These are phyloP conservation scores for Dryas drummondii DNA, from an alignment of 306 rosid genomes.

Conservation along the genomic window DNA sequence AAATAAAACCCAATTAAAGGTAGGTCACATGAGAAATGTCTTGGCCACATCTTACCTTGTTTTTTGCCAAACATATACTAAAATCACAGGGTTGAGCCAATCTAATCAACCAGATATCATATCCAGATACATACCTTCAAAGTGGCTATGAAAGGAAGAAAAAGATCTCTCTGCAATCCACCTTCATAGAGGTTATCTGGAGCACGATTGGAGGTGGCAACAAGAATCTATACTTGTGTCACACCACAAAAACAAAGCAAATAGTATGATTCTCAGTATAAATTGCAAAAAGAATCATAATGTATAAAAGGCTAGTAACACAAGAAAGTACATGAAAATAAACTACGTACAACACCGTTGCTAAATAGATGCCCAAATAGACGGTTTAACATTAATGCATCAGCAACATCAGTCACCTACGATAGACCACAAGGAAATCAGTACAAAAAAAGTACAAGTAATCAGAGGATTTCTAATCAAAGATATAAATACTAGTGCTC, in stretches of 20 bases:
- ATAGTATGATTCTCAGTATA: conserved; percentile 12
- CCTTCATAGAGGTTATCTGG: conserved; percentile 92
- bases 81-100: conserved; percentile 20
- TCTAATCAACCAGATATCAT: conserved; percentile 15
- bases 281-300: conserved; percentile 17
- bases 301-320: conserved; percentile 12
- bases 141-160: conserved; percentile 80
- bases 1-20: conserved; percentile 16
- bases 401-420: conserved; percentile 97
- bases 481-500: neutral
- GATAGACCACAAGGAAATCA: conserved; percentile 23
- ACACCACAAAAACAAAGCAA: conserved; percentile 30
- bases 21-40: conserved; percentile 4
- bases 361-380: conserved; percentile 70
- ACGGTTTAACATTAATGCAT: conserved; percentile 91
- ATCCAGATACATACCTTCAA: conserved; percentile 59
- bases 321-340: conserved; percentile 11
- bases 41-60: conserved; percentile 2
- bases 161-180: conserved; percentile 96
- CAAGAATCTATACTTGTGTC: conserved; percentile 72
- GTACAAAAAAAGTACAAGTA: conserved; percentile 23
- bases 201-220: conserved; percentile 93
- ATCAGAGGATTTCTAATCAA: conserved; percentile 13
- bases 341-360: conserved; percentile 76
- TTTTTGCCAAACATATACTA: conserved; percentile 5